Evolutionary conservation across 1,139 yeast genomes (phyloP).

Genomic region (Debaryomycetaceae sp.): DNA sequence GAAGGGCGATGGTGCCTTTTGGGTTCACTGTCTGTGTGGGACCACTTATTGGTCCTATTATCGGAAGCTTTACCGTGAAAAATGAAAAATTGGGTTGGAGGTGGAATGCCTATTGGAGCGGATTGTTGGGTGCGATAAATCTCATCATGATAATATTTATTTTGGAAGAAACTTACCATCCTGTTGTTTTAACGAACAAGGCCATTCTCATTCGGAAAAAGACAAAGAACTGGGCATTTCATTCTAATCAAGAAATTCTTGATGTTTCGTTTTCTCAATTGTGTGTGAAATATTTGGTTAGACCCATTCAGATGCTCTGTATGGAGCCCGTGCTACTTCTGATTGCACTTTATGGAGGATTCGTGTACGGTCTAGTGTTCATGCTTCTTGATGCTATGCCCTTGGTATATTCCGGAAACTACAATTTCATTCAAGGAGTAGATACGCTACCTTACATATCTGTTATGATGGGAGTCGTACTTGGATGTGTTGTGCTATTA

Average conservation of each 20-base stretch:
- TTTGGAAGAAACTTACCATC: slow-evolving; percentile 34
- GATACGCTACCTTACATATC: slow-evolving; percentile 47
- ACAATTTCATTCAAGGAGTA: slow-evolving; percentile 48
- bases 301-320: slow-evolving; percentile 43
- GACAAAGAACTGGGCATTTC: slow-evolving; percentile 18
- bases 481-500: too few relatives aligned
- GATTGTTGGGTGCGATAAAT: slow-evolving; percentile 46
- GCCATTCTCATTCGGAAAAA: slow-evolving; percentile 29
- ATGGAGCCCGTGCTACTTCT: slow-evolving; percentile 46
- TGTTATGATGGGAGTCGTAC: slow-evolving; percentile 43
- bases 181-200: slow-evolving; percentile 31
- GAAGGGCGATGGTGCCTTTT: slow-evolving; percentile 33
- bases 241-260: slow-evolving; percentile 19
- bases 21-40: slow-evolving; percentile 40
- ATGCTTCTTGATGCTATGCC: slow-evolving; percentile 65
- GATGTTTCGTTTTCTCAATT: slow-evolving; percentile 45
- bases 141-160: slow-evolving; percentile 22
- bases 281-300: too few relatives aligned
- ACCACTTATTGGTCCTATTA: slow-evolving; percentile 43
- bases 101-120: slow-evolving; percentile 56
- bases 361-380: slow-evolving; percentile 53
- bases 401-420: slow-evolving; percentile 42
- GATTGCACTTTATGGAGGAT: slow-evolving; percentile 48
- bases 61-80: slow-evolving; percentile 34
- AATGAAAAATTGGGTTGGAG: slow-evolving; percentile 48